A percentile compares a stretch with the other conserved stretches of the same genome.
These are phyloP conservation scores for Phialophora tarda DNA, from an alignment of 2,329 filamentous ascomycete genomes.

Conservation along the genomic window DNA sequence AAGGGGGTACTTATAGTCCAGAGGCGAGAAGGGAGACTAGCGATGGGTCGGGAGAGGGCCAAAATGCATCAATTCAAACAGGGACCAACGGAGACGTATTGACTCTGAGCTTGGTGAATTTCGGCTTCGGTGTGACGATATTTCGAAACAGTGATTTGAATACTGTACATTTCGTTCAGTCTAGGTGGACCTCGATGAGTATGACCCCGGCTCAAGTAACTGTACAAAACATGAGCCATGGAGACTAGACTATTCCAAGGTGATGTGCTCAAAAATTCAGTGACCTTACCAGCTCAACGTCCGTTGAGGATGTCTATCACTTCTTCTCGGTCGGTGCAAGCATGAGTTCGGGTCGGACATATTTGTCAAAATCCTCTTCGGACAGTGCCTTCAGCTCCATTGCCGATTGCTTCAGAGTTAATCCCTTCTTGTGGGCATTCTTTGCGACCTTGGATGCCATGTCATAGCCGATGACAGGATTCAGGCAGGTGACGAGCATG, in stretches of 20 bases:
- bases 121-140: not conserved
- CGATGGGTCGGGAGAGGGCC: not conserved
- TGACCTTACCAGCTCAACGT: constrained; percentile 2
- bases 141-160: constrained; percentile 1
- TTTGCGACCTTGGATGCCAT: constrained; percentile 97
- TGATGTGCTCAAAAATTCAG: not conserved
- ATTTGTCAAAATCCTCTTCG: constrained; percentile 84
- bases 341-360: constrained; percentile 95
- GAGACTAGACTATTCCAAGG: not conserved
- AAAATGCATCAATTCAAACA: not conserved
- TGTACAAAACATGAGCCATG: constrained; percentile 14
- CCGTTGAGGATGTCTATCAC: constrained; percentile 41
- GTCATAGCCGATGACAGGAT: constrained; percentile 96
- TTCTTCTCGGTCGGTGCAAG: constrained; percentile 77
- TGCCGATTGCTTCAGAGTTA: constrained; percentile 90
- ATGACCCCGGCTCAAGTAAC: not conserved
- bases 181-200: constrained; percentile 6
- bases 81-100: not conserved
- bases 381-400: constrained; percentile 90
- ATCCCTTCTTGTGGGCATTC: constrained; percentile 98
- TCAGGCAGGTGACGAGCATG: constrained; percentile 97
- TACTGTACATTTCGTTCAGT: constrained; percentile 11
- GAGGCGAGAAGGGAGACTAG: not conserved
- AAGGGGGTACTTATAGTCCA: not conserved
- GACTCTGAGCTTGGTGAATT: not conserved